Evolutionary conservation across 2,329 filamentous ascomycete genomes (phyloP).

Genomic region (Elsinoe australis): DNA sequence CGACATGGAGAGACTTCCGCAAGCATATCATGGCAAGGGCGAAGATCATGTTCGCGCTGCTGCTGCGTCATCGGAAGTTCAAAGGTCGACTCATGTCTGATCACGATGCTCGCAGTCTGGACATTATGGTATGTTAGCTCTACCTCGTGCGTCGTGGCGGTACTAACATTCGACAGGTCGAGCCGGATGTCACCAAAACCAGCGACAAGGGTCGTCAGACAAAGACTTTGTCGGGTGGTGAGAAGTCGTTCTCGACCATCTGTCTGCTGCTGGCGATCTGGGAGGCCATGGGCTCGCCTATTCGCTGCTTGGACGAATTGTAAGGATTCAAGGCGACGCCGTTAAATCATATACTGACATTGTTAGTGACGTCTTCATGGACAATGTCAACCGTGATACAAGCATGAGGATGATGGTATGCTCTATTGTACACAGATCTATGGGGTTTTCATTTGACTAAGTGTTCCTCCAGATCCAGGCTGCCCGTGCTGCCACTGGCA

Average conservation of each 20-base stretch:
- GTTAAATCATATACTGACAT: conserved; percentile 24
- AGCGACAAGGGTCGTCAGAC: conserved; percentile 68
- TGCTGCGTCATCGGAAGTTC: conserved; percentile 84
- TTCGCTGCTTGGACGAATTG: conserved; percentile 93
- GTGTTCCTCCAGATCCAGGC: conserved; percentile 54
- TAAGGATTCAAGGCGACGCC: conserved; percentile 8
- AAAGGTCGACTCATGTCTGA: conserved; percentile 73
- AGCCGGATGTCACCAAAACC: conserved; percentile 61
- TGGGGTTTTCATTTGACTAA: conserved; percentile 22
- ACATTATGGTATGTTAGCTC: conserved; percentile 55
- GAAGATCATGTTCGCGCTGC: conserved; percentile 76
- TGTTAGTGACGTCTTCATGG: conserved; percentile 83
- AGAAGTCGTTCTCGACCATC: conserved; percentile 96
- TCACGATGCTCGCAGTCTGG: conserved; percentile 64
- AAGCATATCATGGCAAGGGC: conserved; percentile 78
- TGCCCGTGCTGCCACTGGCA: conserved; percentile 75
- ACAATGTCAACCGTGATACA: conserved; percentile 86
- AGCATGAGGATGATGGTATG: conserved; percentile 78
- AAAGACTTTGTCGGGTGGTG: conserved; percentile 87
- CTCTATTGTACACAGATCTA: conserved; percentile 38
- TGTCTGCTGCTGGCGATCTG: conserved; percentile 87
- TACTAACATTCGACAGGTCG: conserved; percentile 38
- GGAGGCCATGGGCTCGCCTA: conserved; percentile 95
- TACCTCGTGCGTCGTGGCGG: too few relatives aligned
- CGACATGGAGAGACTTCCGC: conserved; percentile 75